Conservation (phyloP, 768 basidiomycete species). For the Cystofilobasidium capitatum region DNA sequence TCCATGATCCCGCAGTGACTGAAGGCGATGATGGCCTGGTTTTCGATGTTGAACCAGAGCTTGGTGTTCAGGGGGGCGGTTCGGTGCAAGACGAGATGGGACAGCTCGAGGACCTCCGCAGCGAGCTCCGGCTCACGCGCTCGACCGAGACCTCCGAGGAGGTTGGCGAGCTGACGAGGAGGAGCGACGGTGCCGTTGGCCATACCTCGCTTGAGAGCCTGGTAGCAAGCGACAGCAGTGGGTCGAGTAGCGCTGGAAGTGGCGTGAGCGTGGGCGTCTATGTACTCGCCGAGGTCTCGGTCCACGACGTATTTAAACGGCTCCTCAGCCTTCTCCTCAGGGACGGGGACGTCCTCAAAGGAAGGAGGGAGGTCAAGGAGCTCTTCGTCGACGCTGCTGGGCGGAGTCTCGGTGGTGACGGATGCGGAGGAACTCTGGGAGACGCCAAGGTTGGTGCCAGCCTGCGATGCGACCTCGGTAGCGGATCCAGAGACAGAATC, state of each 20-base stretch:
- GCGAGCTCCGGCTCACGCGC: constrained; percentile 53
- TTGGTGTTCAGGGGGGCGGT: constrained; percentile 41
- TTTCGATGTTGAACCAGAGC: constrained; percentile 71
- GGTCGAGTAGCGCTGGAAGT: not conserved
- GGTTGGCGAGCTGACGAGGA: constrained; percentile 48
- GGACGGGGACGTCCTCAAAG: constrained; percentile 24
- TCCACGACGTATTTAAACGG: not conserved
- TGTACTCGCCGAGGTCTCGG: not conserved
- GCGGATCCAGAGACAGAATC: constrained; percentile 23
- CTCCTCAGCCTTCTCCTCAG: constrained; percentile 1
- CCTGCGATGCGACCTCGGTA: constrained; percentile 27
- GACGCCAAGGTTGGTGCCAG: constrained; percentile 16
- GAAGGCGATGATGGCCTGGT: constrained; percentile 76
- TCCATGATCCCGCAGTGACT: constrained; percentile 73
- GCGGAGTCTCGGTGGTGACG: constrained; percentile 3
- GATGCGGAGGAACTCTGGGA: not conserved
- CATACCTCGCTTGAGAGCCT: constrained; percentile 14
- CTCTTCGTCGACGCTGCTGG: constrained; percentile 27
- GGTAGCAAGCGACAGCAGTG: constrained; percentile 2
- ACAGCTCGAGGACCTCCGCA: constrained; percentile 55
- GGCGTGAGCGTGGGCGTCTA: not conserved
- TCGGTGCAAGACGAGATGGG: constrained; percentile 45
- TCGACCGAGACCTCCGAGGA: constrained; percentile 65
- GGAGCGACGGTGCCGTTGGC: constrained; percentile 46
- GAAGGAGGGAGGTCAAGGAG: constrained; percentile 28